Conservation (phyloP, 257 asterid genomes). For the Nicotiana sylvestris region DNA sequence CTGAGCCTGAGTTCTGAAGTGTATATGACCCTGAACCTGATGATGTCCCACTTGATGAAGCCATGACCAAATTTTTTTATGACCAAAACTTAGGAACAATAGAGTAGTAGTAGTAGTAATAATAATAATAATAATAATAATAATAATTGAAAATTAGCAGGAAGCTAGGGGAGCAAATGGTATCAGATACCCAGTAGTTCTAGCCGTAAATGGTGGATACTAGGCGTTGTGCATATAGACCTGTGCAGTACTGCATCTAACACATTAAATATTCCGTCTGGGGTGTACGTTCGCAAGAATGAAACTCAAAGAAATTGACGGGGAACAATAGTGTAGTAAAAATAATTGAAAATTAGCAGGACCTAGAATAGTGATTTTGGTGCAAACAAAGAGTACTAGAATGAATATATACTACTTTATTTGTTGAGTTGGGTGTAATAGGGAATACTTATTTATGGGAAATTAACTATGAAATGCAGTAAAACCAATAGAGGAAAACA, state of each 20-base stretch:
- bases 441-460: not conserved
- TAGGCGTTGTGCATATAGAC: too few relatives aligned
- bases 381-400: not conserved
- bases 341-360: conserved; percentile 22
- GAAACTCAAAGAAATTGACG: too few relatives aligned
- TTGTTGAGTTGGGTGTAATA: not conserved
- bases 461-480: conserved; percentile 71
- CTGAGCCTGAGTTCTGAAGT: conserved; percentile 53
- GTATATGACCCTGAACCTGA: conserved; percentile 39
- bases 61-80: conserved; percentile 25
- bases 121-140: too few relatives aligned
- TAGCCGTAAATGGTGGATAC: too few relatives aligned
- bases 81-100: not conserved
- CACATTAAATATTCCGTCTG: too few relatives aligned
- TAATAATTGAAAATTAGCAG: too few relatives aligned
- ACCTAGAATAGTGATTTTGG: conserved; percentile 22
- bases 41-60: conserved; percentile 58
- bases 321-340: too few relatives aligned
- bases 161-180: too few relatives aligned
- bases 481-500: conserved; percentile 96
- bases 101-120: not conserved
- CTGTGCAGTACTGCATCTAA: too few relatives aligned
- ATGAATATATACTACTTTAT: not conserved
- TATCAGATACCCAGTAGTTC: too few relatives aligned
- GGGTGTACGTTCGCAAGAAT: too few relatives aligned